A percentile compares a stretch with the other conserved stretches of the same genome.
Evolutionary conservation across 768 basidiomycete genomes (phyloP).

Genomic region (Hemileccinum impolitum): DNA sequence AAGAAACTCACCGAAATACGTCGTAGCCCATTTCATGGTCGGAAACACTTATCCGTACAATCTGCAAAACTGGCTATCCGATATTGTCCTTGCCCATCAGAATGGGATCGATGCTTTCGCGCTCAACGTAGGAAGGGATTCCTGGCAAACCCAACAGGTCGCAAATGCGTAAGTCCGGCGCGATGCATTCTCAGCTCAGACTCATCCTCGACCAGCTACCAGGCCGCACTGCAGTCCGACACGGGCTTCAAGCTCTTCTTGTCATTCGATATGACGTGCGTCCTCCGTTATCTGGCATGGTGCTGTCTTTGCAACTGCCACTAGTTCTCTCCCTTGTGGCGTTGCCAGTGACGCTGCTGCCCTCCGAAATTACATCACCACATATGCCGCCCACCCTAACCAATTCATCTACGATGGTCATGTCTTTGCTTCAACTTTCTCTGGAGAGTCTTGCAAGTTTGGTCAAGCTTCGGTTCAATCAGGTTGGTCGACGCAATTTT

Average conservation of each 20-base stretch:
- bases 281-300: constrained; percentile 9
- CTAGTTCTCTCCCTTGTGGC: constrained; percentile 53
- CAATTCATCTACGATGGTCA: constrained; percentile 48
- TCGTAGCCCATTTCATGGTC: constrained; percentile 57
- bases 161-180: constrained; percentile 52
- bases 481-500: constrained; percentile 59
- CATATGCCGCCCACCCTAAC: constrained; percentile 54
- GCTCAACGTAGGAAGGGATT: constrained; percentile 63
- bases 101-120: constrained; percentile 69
- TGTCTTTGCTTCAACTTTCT: constrained; percentile 66
- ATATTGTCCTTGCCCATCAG: constrained; percentile 53
- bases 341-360: constrained; percentile 44
- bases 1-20: constrained; percentile 37
- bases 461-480: constrained; percentile 48
- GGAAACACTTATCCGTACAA: constrained; percentile 69
- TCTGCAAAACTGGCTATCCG: constrained; percentile 38
- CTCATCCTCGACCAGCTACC: constrained; percentile 40
- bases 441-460: constrained; percentile 67
- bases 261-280: constrained; percentile 76
- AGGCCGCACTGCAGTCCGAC: constrained; percentile 49
- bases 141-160: constrained; percentile 61
- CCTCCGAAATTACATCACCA: constrained; percentile 52
- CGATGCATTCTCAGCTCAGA: constrained; percentile 5
- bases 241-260: constrained; percentile 70
- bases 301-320: neutral